phyloP scores from a whole-genome alignment of 2,329 filamentous ascomycete species.

The Colletotrichum shisoi region DNA sequence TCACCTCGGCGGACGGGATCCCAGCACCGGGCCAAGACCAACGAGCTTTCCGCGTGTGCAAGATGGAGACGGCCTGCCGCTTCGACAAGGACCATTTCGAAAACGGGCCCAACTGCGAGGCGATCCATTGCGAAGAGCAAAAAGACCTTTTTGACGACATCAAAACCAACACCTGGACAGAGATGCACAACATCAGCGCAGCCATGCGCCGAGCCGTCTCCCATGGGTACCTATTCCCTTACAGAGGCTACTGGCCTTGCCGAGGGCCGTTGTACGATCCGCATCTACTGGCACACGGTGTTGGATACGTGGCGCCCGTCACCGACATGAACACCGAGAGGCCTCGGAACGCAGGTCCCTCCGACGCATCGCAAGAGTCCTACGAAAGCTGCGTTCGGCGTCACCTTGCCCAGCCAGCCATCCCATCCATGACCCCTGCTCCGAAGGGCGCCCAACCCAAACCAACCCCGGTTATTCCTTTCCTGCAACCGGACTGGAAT shows the following conservation, averaged over 20 bases:
- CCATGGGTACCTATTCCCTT: constrained; percentile 15
- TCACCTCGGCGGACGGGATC: background rate
- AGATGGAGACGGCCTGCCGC: constrained; percentile 34
- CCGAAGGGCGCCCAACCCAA: background rate
- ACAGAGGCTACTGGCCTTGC: constrained; percentile 2
- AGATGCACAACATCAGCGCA: constrained; percentile 26
- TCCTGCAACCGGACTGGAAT: background rate
- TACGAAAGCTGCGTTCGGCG: background rate
- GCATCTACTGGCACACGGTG: background rate
- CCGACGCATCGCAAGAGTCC: background rate
- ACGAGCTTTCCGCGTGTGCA: constrained; percentile 6
- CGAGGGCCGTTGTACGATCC: background rate
- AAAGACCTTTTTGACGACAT: background rate
- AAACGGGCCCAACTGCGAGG: constrained; percentile 9
- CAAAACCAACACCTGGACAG: constrained; percentile 10
- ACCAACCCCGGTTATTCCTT: background rate
- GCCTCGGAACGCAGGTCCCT: background rate
- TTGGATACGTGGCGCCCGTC: background rate
- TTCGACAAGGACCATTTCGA: constrained; percentile 34
- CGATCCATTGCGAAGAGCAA: constrained; percentile 3
- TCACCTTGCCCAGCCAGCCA: background rate
- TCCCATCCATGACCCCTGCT: background rate
- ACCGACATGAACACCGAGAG: background rate
- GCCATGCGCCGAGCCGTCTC: constrained; percentile 24
- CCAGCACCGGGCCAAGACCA: background rate